phyloP scores from a whole-genome alignment of 768 basidiomycete genomes.

The Amanita jacksonii region DNA sequence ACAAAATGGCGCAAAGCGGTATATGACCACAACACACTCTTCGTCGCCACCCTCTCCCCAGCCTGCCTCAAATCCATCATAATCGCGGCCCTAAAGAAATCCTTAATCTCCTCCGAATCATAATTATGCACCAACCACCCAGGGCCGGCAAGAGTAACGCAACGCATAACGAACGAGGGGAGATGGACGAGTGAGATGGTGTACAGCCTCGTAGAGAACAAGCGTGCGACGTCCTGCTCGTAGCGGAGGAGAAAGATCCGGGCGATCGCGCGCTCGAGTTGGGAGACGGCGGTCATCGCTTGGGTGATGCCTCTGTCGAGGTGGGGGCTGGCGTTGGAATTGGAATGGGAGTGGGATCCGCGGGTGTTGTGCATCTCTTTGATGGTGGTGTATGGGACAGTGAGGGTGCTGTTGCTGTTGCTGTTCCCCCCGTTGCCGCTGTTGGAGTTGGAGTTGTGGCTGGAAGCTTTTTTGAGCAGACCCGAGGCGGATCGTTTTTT shows the following conservation, averaged over 20 bases:
- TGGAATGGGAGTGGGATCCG: too few relatives aligned
- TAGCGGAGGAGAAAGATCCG: constrained; percentile 59
- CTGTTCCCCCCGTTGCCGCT: neutral
- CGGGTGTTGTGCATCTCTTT: constrained; percentile 20
- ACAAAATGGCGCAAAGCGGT: constrained; percentile 71
- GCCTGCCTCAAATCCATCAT: constrained; percentile 74
- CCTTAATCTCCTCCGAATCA: constrained; percentile 61
- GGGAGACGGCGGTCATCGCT: constrained; percentile 51
- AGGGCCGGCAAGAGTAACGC: constrained; percentile 49
- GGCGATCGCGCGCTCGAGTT: constrained; percentile 61
- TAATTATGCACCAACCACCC: constrained; percentile 63
- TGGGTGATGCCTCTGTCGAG: constrained; percentile 45
- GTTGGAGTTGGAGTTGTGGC: constrained; percentile 16
- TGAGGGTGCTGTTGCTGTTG: neutral
- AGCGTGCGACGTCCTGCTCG: constrained; percentile 65
- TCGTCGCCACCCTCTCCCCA: constrained; percentile 70
- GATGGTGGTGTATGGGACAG: constrained; percentile 10
- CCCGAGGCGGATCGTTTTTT: constrained; percentile 50
- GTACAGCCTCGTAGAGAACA: constrained; percentile 64
- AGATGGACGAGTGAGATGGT: constrained; percentile 55
- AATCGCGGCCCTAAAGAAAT: constrained; percentile 61
- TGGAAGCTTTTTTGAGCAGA: constrained; percentile 31
- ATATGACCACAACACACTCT: constrained; percentile 74
- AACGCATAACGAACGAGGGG: constrained; percentile 59
- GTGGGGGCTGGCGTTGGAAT: constrained; percentile 34